Conservation (phyloP, 2,329 filamentous ascomycete genomes). For the Colletotrichum viniferum region DNA sequence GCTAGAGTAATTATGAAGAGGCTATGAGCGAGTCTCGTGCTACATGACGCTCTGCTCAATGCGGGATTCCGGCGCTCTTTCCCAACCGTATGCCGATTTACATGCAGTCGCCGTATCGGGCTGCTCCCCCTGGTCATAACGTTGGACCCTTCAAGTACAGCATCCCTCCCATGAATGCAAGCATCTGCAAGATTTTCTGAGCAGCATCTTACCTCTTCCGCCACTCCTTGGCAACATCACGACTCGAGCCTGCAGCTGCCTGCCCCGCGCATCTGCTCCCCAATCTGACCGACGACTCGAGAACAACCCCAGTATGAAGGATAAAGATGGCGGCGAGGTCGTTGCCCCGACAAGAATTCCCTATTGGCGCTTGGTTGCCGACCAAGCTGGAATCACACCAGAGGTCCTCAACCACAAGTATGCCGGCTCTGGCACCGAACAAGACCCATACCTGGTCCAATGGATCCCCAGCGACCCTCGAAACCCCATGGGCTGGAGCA, state of each 20-base stretch:
- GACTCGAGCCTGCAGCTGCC: not conserved
- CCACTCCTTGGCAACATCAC: not conserved
- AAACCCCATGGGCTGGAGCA: constrained; percentile 63
- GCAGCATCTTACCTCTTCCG: not conserved
- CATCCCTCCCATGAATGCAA: not conserved
- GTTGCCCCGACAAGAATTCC: not conserved
- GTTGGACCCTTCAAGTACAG: not conserved
- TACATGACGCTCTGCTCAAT: not conserved
- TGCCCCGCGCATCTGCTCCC: not conserved
- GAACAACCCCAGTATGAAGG: not conserved
- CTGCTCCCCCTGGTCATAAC: not conserved
- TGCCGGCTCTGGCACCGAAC: constrained; percentile 61
- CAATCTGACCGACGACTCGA: not conserved
- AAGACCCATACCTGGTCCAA: constrained; percentile 66
- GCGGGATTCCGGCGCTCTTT: not conserved
- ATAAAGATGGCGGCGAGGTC: not conserved
- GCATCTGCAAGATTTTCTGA: not conserved
- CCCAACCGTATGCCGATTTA: not conserved
- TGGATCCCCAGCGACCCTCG: constrained; percentile 67
- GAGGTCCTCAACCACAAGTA: constrained; percentile 50
- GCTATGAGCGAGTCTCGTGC: not conserved
- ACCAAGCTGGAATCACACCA: constrained; percentile 53
- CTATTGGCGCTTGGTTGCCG: constrained; percentile 45
- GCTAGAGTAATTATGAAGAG: not conserved
- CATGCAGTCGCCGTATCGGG: not conserved